Evolutionary conservation across 208 protist genomes (phyloP), one percentile per base, ranked within the genome.

Genomic region (Naegleria fowleri): DNA sequence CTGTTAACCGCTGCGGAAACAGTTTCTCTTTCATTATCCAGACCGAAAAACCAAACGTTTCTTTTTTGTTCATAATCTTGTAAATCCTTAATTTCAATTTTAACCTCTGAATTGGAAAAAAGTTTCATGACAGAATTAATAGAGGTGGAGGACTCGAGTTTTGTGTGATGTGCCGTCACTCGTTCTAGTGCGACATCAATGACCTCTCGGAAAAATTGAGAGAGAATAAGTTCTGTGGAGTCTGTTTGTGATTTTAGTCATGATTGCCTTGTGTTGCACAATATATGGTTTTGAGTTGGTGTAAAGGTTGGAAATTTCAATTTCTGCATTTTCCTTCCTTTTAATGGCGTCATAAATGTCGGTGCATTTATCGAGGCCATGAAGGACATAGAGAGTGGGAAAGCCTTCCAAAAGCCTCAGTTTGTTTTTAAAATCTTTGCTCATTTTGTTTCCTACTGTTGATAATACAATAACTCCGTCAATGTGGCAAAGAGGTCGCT

Each of bases 1-100:
- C 13, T 67, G 67, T 89, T 89, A 0, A 89, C 48, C 4, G 86
- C 41, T 40, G 5, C 22, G n/a, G 29, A 41, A n/a, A 89, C 48
- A 7, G 43, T 67, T 67, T 89, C 86, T 29, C 13, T 55, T 89
- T 89, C 86, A 25, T 89, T 89, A 15, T 58, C 48, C 48, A 89
- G 59, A 29, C 86, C 86, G 59, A 89, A 89, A n/a, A 89, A 89
- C 86, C 86, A 89, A 89, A 89, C 25, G 36, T 58, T 88, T 58
- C 43, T 11, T 39, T 38, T 11, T 88, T 88, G 83, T 86, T 86
- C 39, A 86, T 43, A 55, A 11, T 55, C 48, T 67, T 55, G 41
- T 29, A 38, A n/a, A 29, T 55, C 48, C n/a, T 41, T 89, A 11
- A 67, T 41, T 67, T 89, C 86, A 38, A 89, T 89, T 40, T 55